These are phyloP conservation scores for Torulaspora franciscae DNA, from an alignment of 805 yeast species.

Conservation along the genomic window DNA sequence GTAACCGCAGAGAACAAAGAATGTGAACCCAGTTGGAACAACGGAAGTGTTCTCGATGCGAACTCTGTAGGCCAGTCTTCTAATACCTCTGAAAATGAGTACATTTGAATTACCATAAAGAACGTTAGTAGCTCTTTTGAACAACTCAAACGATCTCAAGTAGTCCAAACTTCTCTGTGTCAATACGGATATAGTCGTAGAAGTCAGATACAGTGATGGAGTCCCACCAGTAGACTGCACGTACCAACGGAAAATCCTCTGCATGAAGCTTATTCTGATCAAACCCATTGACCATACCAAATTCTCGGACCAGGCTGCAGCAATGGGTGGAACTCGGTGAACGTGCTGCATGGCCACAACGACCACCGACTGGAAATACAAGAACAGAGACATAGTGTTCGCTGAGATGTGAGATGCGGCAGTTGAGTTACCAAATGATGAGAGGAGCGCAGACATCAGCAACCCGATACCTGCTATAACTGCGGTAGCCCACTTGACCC, in stretches of 20 bases:
- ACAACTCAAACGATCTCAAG: constrained; percentile 20
- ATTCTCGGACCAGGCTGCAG: constrained; percentile 87
- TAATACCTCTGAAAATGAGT: constrained; percentile 77
- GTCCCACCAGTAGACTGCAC: constrained; percentile 85
- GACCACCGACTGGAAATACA: constrained; percentile 85
- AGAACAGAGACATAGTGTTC: constrained; percentile 74
- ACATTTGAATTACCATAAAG: constrained; percentile 52
- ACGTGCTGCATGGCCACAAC: constrained; percentile 81
- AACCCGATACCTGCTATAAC: constrained; percentile 85
- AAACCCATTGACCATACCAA: constrained; percentile 95
- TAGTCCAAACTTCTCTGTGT: constrained; percentile 50
- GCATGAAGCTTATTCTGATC: constrained; percentile 75
- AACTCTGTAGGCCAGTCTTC: constrained; percentile 72
- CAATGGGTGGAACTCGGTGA: constrained; percentile 85
- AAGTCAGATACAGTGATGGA: constrained; percentile 63
- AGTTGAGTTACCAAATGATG: constrained; percentile 79
- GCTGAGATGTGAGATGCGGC: constrained; percentile 89
- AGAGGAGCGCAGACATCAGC: constrained; percentile 71
- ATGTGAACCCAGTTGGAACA: constrained; percentile 83
- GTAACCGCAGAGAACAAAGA: constrained; percentile 72
- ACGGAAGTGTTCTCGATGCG: constrained; percentile 77
- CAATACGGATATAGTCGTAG: constrained; percentile 59
- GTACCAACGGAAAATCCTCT: constrained; percentile 77
- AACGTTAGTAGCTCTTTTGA: constrained; percentile 39
- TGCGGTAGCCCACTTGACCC: constrained; percentile 92